Conservation (phyloP, 169 alveolate species). For the Cryptosporidium ubiquitum region DNA sequence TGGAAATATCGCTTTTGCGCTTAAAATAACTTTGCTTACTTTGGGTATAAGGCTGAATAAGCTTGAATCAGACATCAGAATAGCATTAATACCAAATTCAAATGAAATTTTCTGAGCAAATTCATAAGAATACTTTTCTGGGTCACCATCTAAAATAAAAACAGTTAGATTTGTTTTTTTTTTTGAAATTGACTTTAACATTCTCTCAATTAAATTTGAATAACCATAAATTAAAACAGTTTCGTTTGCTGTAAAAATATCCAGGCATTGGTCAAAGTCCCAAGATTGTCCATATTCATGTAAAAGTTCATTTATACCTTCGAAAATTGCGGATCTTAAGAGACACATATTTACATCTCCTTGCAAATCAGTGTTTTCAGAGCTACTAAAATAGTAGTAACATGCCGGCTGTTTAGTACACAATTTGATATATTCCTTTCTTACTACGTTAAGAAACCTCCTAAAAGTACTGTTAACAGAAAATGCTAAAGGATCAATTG, state of each 20-base stretch:
- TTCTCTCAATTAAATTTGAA: conserved; percentile 48
- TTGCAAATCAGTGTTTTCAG: background rate
- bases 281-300: conserved; percentile 67
- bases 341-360: conserved; percentile 18
- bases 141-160: conserved; percentile 61
- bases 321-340: conserved; percentile 54
- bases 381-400: background rate
- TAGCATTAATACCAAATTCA: conserved; percentile 34
- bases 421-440: conserved; percentile 39
- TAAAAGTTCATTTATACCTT: conserved; percentile 68
- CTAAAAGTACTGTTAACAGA: conserved; percentile 29
- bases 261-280: conserved; percentile 66
- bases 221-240: conserved; percentile 56
- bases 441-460: conserved; percentile 43
- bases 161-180: conserved; percentile 26
- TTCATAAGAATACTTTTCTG: conserved; percentile 46
- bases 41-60: conserved; percentile 52
- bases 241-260: conserved; percentile 47
- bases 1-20: conserved; percentile 67
- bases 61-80: conserved; percentile 68
- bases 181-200: conserved; percentile 50
- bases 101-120: conserved; percentile 17
- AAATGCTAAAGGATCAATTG: conserved; percentile 62
- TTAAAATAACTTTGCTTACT: conserved; percentile 49
- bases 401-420: background rate